Base-by-base conservation (phyloP, 805 yeast genomes). In the Saturnispora ahearnii region DNA sequence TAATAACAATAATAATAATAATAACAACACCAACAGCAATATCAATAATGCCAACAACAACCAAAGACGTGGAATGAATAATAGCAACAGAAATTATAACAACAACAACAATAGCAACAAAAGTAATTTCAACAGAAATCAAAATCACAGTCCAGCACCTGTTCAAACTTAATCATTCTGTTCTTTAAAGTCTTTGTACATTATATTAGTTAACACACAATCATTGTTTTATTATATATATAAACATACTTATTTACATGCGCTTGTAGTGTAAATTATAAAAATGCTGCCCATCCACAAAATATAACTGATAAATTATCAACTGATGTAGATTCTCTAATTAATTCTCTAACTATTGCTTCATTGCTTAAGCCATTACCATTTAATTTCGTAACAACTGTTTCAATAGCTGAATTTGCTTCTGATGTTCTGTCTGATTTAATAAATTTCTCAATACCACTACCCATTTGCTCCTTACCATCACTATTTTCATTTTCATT, bases 281-380 rank as follows among this genome's bases (percentile, higher is more conserved):
- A 79, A 59, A 84, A 86, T 21, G 93, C 89, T 38, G 85, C 73
- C 96, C 95, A 84, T 2, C 97, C 97, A 61, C 79, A 73, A 62
- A 80, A 93, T 5, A 93, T 78, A 26, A 82, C 63, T 0, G 93
- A 84, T 44, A 93, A 67, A 56, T 88, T 87, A 5, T 72, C 66
- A 5, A 73, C 71, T 59, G 79, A 82, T 0, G 81, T 73, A 0
- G 99, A 96, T 51, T 84, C 85, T 41, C 78, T 79, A 6, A 90
- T 79, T 54, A 91, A 68, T 59, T 86, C 93, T 49, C 91, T 75
- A 2, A 91, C 91, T 0, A 79, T 79, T 0, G 97, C 96, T 57
- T 89, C 96, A 7, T 78, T 78, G 60, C 89, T 87, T 45, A 93
- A 69, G 0, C 82, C 85, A 33, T 74, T 73, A 0, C 85, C 84